Evolutionary conservation across 148 eudicot genomes (phyloP).

Genomic region (Rheum nobile): DNA sequence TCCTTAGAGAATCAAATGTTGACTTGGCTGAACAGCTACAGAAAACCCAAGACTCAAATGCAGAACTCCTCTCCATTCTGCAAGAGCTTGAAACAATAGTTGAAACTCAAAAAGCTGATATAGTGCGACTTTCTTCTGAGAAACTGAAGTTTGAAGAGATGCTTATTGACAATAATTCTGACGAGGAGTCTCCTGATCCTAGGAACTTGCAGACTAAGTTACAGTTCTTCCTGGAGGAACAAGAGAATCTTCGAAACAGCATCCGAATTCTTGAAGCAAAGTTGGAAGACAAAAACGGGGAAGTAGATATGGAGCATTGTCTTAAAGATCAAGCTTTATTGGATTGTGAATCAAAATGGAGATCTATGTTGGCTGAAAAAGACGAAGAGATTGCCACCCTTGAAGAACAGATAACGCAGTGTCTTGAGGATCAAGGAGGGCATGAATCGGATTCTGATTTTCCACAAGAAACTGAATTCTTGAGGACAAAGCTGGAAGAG

Average conservation of each 20-base stretch:
- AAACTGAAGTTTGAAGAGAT: constrained; percentile 21
- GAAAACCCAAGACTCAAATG: constrained; percentile 67
- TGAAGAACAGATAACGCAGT: constrained; percentile 32
- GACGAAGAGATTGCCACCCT: constrained; percentile 55
- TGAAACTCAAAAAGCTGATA: constrained; percentile 67
- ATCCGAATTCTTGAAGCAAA: constrained; percentile 30
- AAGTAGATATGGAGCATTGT: constrained; percentile 28
- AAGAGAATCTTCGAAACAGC: constrained; percentile 34
- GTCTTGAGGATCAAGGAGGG: constrained; percentile 7
- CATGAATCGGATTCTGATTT: constrained; percentile 19
- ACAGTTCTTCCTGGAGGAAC: constrained; percentile 39
- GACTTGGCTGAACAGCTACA: constrained; percentile 49
- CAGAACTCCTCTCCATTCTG: constrained; percentile 67
- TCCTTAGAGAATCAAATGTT: constrained; percentile 45
- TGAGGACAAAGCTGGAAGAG: constrained; percentile 50
- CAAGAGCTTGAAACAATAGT: constrained; percentile 76
- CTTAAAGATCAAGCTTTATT: constrained; percentile 18
- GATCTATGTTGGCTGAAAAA: constrained; percentile 30
- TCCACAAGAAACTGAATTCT: constrained; percentile 29
- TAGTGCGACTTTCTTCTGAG: constrained; percentile 44
- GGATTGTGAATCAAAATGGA: constrained; percentile 40
- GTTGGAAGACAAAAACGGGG: constrained; percentile 28
- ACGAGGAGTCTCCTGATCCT: background rate
- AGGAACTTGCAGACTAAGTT: constrained; percentile 24
- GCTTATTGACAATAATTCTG: background rate